Evolutionary conservation across 106 monocot genomes (phyloP).

Genomic region (Chionographis japonica): DNA sequence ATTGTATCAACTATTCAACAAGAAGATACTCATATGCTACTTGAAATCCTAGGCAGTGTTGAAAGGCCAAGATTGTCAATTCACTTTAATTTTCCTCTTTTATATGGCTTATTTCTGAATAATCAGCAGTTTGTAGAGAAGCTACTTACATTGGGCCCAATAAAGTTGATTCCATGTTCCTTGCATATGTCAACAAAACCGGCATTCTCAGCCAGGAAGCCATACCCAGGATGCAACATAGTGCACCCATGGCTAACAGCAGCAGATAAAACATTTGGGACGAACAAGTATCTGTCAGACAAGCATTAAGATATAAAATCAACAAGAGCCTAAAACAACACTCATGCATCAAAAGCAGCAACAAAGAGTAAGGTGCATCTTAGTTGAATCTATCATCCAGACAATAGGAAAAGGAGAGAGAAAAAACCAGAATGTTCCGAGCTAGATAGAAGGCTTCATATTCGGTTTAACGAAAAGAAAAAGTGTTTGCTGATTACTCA

Average conservation of each 20-base stretch:
- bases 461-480: too few relatives aligned
- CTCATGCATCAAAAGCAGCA: too few relatives aligned
- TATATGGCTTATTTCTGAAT: too few relatives aligned
- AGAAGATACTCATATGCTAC: too few relatives aligned
- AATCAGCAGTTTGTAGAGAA: neutral
- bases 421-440: neutral
- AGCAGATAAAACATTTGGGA: constrained; percentile 85
- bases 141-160: constrained; percentile 83
- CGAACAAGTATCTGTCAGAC: constrained; percentile 59
- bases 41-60: neutral
- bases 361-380: too few relatives aligned
- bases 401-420: too few relatives aligned
- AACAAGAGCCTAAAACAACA: neutral
- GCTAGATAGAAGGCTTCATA: too few relatives aligned
- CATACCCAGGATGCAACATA: constrained; percentile 96
- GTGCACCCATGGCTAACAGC: constrained; percentile 84
- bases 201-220: constrained; percentile 94
- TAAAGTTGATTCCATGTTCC: constrained; percentile 90
- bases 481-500: too few relatives aligned
- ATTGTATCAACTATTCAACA: too few relatives aligned
- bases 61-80: too few relatives aligned
- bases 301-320: constrained; percentile 5
- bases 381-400: too few relatives aligned
- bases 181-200: constrained; percentile 87
- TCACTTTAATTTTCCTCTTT: too few relatives aligned